Evolutionary conservation across 1,139 yeast species (phyloP).

Genomic region (Saccharomyces uvarum): DNA sequence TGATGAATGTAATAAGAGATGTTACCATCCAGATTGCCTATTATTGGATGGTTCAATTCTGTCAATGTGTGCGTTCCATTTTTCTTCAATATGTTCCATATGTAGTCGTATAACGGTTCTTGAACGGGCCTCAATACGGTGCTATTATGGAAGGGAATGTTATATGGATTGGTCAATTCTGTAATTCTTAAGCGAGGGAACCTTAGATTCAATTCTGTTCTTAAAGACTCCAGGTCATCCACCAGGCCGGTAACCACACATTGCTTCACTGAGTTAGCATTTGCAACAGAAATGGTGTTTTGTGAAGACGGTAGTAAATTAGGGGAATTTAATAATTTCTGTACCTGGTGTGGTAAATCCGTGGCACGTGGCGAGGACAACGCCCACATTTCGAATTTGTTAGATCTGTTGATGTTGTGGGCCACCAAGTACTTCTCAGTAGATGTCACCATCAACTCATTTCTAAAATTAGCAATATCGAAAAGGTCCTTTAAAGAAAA

Average conservation of each 20-base stretch:
- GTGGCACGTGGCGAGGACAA: slow-evolving; percentile 25
- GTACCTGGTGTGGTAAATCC: slow-evolving; percentile 24
- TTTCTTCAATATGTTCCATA: slow-evolving; percentile 27
- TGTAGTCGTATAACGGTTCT: slow-evolving; percentile 30
- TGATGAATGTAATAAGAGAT: slow-evolving; percentile 23
- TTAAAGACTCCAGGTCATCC: slow-evolving; percentile 23
- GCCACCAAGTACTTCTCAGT: slow-evolving; percentile 24
- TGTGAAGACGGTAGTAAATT: slow-evolving; percentile 9
- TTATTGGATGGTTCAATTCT: slow-evolving; percentile 24
- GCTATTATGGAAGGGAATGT: slow-evolving; percentile 31
- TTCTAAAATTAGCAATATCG: slow-evolving; percentile 29
- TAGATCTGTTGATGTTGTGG: slow-evolving; percentile 21
- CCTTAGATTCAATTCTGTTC: slow-evolving; percentile 19
- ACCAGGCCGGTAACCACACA: slow-evolving; percentile 31
- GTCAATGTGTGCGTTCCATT: slow-evolving; percentile 23
- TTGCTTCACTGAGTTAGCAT: slow-evolving; percentile 29
- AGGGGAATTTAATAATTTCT: slow-evolving; percentile 15
- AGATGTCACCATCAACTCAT: slow-evolving; percentile 28
- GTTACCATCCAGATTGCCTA: slow-evolving; percentile 28
- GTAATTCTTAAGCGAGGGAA: slow-evolving; percentile 24
- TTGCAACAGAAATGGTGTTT: slow-evolving; percentile 25
- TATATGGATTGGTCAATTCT: slow-evolving; percentile 27
- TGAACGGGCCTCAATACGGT: slow-evolving; percentile 26
- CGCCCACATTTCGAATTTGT: slow-evolving; percentile 30
- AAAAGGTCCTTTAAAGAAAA: slow-evolving; percentile 33